phyloP scores from a whole-genome alignment of 83 land plant genomes.

The Picea abies region DNA sequence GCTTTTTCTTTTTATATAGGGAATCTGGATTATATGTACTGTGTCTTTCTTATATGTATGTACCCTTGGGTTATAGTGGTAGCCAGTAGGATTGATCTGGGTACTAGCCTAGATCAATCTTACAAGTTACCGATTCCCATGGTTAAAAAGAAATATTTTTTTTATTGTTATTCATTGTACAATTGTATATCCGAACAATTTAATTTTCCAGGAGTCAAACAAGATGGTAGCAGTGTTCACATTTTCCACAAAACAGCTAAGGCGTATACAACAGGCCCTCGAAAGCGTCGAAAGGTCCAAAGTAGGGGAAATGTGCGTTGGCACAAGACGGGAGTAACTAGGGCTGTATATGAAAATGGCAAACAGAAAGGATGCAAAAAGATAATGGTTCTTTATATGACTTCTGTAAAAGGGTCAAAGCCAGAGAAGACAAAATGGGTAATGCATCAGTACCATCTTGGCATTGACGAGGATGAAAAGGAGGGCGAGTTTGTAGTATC shows the following conservation, averaged over 20 bases:
- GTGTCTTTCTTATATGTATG: not conserved
- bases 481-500: conserved; percentile 64
- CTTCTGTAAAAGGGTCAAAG: conserved; percentile 44
- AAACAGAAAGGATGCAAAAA: conserved; percentile 69
- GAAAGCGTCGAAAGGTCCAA: conserved; percentile 73
- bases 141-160: not conserved
- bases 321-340: conserved; percentile 85
- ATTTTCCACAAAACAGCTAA: conserved; percentile 57
- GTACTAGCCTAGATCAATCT: no score
- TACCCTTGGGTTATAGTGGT: not conserved
- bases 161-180: not conserved
- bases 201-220: conserved; percentile 42
- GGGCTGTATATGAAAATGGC: conserved; percentile 56
- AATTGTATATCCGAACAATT: not conserved
- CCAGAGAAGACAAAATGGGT: conserved; percentile 70
- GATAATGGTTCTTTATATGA: conserved; percentile 74
- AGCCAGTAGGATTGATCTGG: no score
- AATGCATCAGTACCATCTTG: conserved; percentile 78
- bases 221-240: conserved; percentile 67
- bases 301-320: conserved; percentile 46
- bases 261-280: conserved; percentile 64
- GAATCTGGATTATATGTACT: no score
- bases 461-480: conserved; percentile 59
- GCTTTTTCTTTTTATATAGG: not conserved
- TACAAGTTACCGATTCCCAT: no score